Evolutionary conservation across 2,329 filamentous ascomycete genomes (phyloP).

Genomic region (Ambrosiella beaveri): DNA sequence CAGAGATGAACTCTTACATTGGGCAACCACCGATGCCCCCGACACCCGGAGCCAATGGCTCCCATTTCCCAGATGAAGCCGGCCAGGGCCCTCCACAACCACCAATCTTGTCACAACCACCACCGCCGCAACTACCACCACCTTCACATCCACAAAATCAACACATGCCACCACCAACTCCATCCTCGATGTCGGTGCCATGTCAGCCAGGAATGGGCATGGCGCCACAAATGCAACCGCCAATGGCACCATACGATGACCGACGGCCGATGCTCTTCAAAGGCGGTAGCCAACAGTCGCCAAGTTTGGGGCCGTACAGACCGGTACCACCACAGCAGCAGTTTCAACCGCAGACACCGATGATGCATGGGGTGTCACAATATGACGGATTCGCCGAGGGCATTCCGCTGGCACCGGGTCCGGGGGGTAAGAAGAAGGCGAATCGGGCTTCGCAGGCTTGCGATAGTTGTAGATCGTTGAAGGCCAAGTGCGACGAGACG

Average conservation of each 20-base stretch:
- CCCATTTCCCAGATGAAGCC: not conserved
- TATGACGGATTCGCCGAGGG: not conserved
- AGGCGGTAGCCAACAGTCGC: not conserved
- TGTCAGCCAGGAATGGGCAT: not conserved
- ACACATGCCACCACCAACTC: constrained; percentile 1
- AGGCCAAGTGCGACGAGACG: constrained; percentile 82
- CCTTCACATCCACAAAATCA: not conserved
- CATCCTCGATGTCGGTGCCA: not conserved
- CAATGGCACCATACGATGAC: not conserved
- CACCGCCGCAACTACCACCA: not conserved
- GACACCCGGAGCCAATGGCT: not conserved
- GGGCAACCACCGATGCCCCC: not conserved
- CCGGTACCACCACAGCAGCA: not conserved
- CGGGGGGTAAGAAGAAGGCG: constrained; percentile 38
- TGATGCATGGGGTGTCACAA: constrained; percentile 1
- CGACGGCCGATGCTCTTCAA: not conserved
- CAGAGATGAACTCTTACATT: not conserved
- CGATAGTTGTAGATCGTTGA: constrained; percentile 71
- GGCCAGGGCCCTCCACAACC: not conserved
- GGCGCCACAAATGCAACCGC: not conserved
- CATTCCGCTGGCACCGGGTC: not conserved
- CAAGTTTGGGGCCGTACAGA: not conserved
- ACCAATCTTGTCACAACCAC: constrained; percentile 8
- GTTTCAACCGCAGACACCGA: constrained; percentile 5
- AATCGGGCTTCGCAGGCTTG: constrained; percentile 62